Conservation (phyloP, 2,329 filamentous ascomycete genomes). For the Fonsecaea multimorphosa region DNA sequence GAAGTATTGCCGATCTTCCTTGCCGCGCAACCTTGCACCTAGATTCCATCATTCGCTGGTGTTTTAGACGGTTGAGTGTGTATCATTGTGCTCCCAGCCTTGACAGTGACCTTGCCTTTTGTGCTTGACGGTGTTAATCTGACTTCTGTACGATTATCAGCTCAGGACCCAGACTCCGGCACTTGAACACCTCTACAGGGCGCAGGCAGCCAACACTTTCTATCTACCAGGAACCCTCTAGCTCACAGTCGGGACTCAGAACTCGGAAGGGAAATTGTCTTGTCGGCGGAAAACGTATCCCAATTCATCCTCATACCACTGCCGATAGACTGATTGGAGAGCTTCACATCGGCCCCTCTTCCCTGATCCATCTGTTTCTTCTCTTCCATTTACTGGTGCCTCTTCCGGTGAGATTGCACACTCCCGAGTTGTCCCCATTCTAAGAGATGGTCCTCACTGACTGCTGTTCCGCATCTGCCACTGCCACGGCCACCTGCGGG, state of each 20-base stretch:
- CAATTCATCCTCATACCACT: not conserved
- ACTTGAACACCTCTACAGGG: not conserved
- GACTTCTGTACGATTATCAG: not conserved
- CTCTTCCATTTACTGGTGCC: not conserved
- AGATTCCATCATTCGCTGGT: not conserved
- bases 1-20: slow-evolving; percentile 8
- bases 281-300: slow-evolving; percentile 24
- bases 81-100: too few relatives aligned
- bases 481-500: too few relatives aligned
- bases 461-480: slow-evolving; percentile 8
- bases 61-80: too few relatives aligned
- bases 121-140: not conserved
- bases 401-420: slow-evolving; percentile 17
- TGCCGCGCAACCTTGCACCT: too few relatives aligned
- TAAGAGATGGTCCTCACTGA: not conserved
- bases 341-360: slow-evolving; percentile 9
- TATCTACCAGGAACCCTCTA: too few relatives aligned
- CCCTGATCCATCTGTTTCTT: not conserved
- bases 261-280: slow-evolving; percentile 13
- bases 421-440: slow-evolving; percentile 16
- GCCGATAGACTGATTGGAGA: slow-evolving; percentile 6
- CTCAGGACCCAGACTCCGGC: not conserved
- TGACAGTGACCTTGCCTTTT: too few relatives aligned
- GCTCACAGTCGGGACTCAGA: not conserved
- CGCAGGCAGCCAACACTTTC: too few relatives aligned